Evolutionary conservation across 768 basidiomycete genomes (phyloP), one percentile per base, ranked within the genome.

Genomic region (Pulveroboletus sp.): DNA sequence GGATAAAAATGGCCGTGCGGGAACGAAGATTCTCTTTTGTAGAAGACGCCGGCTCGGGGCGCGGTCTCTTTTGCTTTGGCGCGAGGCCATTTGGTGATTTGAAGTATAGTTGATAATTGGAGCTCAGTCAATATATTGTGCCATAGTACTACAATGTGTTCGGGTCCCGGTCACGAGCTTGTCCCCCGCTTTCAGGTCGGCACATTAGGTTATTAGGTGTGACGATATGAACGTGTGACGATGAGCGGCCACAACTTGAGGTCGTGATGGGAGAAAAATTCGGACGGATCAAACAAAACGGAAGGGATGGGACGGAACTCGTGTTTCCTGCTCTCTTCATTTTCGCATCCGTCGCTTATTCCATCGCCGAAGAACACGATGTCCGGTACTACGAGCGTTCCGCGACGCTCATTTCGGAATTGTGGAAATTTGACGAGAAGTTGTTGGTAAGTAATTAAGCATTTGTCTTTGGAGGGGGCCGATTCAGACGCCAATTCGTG

Each of bases 361-460:
- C 17, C 47, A 58, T 49, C 37, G 42, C 59, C 61, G 22, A 38
- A 26, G 22, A 26, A 40, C 26, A 41, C 9, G 22, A 30, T 14
- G 6, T 14, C 29, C 26, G 8, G 24, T n/a, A n/a, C n/a, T n/a
- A 52, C 54, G 59, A 62, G 42, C 50, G 11, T 62, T 54, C 62
- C 60, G 63, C 63, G 57, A 62, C 45, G 17, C 43, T 64, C 39
- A 43, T 49, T 53, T 58, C 50, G 49, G 54, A 37, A 2, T 37
- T 42, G 44, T 44, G 58, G 52, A 6, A 34, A 29, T 20, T 35
- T 40, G 23, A 31, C 19, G 10, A 30, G 27, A 19, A 35, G 51
- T 22, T 23, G 27, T 23, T 24, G 43, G 36, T 16, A 45, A 26
- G 47, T 14, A 39, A 49, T 47, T 39, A 45, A 52, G 40, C 43